Percentiles rank a stretch among this genome's conserved stretches.
These are phyloP conservation scores for Adansonia gregorii DNA, from an alignment of 441 rosid genomes.

Conservation along the genomic window DNA sequence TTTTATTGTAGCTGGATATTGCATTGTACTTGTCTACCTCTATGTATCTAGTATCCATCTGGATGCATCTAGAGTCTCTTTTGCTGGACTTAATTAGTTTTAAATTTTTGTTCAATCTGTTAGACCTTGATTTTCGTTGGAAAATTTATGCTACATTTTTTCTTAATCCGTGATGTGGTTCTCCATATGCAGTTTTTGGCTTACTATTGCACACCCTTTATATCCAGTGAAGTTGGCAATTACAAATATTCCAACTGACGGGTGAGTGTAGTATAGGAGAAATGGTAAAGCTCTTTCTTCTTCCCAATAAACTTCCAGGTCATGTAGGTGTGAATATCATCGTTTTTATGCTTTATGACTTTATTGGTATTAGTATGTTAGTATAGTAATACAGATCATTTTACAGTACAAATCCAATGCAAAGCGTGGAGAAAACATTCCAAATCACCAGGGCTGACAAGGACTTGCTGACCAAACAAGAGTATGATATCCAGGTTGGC, in stretches of 20 bases:
- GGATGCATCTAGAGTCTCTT: not conserved
- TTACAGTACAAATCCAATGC: slow-evolving; percentile 74
- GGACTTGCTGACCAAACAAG: slow-evolving; percentile 73
- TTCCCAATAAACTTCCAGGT: not conserved
- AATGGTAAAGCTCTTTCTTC: not conserved
- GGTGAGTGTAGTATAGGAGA: slow-evolving; percentile 51
- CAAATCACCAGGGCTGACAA: slow-evolving; percentile 73
- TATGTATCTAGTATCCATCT: not conserved
- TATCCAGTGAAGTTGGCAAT: slow-evolving; percentile 68
- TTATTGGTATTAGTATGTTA: not conserved
- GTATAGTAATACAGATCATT: slow-evolving; percentile 29
- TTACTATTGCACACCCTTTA: slow-evolving; percentile 66
- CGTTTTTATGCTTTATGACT: not conserved
- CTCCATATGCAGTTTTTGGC: slow-evolving; percentile 70
- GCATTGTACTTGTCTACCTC: not conserved
- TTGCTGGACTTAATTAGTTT: not conserved
- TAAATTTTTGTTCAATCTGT: not conserved
- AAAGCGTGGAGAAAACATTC: slow-evolving; percentile 76
- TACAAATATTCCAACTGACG: slow-evolving; percentile 66
- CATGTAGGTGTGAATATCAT: not conserved
- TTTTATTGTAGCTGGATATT: not conserved
- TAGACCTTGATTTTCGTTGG: not conserved
- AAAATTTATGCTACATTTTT: not conserved
- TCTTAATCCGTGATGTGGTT: slow-evolving; percentile 16
- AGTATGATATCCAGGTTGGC: slow-evolving; percentile 86